Percentiles rank a stretch among this genome's conserved stretches.
Conservation (phyloP, 1,284 basidiomycete genomes). For the Wolfiporia cocos region DNA sequence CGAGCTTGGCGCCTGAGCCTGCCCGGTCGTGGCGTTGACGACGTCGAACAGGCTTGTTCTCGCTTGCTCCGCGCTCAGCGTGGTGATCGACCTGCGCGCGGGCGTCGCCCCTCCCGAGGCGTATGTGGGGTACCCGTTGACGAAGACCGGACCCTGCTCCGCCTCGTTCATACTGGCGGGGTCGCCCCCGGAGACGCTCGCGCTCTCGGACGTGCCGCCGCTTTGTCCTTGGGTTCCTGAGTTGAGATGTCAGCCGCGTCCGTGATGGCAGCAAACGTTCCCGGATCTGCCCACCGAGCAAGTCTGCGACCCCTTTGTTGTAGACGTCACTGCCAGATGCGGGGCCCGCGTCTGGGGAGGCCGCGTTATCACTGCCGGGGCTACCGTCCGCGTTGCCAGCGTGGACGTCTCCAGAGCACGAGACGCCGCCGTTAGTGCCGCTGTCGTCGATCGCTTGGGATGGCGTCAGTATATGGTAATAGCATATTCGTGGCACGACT, state of each 20-base stretch:
- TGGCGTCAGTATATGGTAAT: too few species aligned
- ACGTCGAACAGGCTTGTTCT: neutral
- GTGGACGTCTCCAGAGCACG: constrained; percentile 4
- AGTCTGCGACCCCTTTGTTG: neutral
- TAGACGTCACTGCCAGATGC: constrained; percentile 3
- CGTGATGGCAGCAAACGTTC: too few species aligned
- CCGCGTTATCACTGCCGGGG: constrained; percentile 2
- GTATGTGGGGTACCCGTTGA: constrained; percentile 1
- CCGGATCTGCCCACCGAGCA: constrained; percentile 2
- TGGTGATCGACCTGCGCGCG: neutral
- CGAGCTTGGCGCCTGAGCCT: too few species aligned
- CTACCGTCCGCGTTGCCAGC: constrained; percentile 8
- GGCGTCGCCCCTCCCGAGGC: neutral
- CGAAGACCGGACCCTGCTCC: neutral
- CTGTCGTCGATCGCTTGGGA: too few species aligned
- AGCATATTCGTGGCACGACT: neutral
- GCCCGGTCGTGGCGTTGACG: neutral
- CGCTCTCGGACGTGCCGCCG: neutral
- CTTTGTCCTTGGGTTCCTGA: neutral
- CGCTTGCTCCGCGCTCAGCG: neutral
- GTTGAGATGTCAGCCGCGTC: too few species aligned
- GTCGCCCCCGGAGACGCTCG: neutral
- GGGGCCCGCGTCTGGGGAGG: constrained; percentile 5
- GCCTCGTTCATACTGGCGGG: neutral
- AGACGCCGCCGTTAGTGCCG: constrained; percentile 10